Conservation (phyloP, 176 grass and related monocot species). For the Rhynchospora breviuscula region DNA sequence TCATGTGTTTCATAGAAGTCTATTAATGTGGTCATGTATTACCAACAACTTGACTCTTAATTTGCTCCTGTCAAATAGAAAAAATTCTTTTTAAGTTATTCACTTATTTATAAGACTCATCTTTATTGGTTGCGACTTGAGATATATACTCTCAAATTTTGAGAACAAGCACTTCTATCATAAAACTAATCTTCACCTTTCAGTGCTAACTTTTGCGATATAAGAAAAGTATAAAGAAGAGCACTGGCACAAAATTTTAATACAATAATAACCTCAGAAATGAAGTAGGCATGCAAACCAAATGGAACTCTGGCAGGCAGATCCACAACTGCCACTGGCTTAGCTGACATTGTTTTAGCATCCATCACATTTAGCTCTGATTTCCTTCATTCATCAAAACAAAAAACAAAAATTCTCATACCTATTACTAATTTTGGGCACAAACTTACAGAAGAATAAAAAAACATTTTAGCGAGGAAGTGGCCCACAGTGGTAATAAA, state of each 20-base stretch:
- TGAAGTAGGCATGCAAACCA: constrained; percentile 84
- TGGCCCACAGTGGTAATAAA: background rate
- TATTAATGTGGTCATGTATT: background rate
- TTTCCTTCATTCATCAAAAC: constrained; percentile 44
- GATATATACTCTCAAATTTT: background rate
- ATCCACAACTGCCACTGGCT: constrained; percentile 73
- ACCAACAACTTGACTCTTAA: constrained; percentile 9
- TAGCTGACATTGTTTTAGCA: constrained; percentile 79
- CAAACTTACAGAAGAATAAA: background rate
- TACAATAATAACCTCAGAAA: constrained; percentile 50
- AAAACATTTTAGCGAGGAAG: background rate
- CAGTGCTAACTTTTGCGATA: background rate
- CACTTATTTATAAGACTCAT: background rate
- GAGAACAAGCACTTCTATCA: background rate
- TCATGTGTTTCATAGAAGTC: background rate
- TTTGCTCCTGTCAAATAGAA: constrained; percentile 22
- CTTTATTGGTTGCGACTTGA: background rate
- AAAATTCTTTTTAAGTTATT: background rate
- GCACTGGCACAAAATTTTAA: background rate
- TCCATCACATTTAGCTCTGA: constrained; percentile 87
- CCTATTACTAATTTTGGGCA: background rate
- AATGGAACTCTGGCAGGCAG: constrained; percentile 75
- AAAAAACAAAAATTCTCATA: background rate
- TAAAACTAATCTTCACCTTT: background rate
- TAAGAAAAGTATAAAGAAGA: background rate